Evolutionary conservation across 1,284 basidiomycete species (phyloP).

Genomic region (Pseudozyma flocculosa): DNA sequence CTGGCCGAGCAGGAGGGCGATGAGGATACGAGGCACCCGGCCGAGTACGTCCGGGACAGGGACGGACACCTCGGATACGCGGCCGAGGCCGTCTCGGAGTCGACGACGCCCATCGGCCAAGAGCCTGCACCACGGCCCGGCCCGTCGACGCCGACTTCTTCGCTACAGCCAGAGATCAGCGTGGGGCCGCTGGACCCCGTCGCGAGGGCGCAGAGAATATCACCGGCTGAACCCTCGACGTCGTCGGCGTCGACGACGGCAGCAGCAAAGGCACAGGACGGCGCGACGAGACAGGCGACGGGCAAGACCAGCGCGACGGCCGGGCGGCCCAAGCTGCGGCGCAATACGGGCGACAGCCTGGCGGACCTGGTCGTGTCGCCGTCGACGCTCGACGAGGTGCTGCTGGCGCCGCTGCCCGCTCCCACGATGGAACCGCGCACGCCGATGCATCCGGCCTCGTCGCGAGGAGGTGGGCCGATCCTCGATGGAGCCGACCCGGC

Average conservation of each 20-base stretch:
- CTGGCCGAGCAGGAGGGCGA: slow-evolving; percentile 21
- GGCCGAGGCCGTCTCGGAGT: slow-evolving; percentile 1
- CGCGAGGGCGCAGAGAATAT: no score
- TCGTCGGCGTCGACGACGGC: background rate
- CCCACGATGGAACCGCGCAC: slow-evolving; percentile 12
- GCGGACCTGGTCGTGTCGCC: slow-evolving; percentile 25
- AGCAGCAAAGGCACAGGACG: no score
- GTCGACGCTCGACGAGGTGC: slow-evolving; percentile 26
- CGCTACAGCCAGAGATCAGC: no score
- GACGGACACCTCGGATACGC: slow-evolving; percentile 27
- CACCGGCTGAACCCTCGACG: background rate
- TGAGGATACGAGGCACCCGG: slow-evolving; percentile 4
- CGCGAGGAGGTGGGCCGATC: background rate
- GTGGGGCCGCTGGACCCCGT: background rate
- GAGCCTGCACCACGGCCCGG: no score
- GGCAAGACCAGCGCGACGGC: no score
- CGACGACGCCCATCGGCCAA: no score
- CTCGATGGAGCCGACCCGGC: background rate
- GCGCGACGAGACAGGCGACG: no score
- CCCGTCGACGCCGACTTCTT: no score
- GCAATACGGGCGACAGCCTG: slow-evolving; percentile 9
- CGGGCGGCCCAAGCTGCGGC: no score
- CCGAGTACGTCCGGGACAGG: slow-evolving; percentile 10
- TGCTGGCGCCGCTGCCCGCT: slow-evolving; percentile 19
- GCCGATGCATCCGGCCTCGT: background rate